Evolutionary conservation across 108 stramenopile species (phyloP).

Genomic region (Stephanodiscus triporus): DNA sequence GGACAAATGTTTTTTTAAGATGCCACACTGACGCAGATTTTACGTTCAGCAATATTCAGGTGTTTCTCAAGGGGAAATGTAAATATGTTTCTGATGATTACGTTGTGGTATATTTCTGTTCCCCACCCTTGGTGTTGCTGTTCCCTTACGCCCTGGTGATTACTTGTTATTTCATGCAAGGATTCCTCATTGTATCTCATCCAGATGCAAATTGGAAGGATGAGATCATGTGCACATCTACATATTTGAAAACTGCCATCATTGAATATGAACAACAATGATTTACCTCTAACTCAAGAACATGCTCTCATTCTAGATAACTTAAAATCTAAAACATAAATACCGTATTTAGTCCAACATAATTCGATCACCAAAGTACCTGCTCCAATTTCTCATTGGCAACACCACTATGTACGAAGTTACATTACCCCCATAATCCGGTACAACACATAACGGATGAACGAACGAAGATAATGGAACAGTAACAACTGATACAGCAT

Average conservation of each 20-base stretch:
- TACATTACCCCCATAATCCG: not conserved
- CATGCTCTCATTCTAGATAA: not conserved
- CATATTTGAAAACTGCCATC: not conserved
- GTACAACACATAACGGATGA: not conserved
- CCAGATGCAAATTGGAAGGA: not conserved
- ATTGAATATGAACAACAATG: not conserved
- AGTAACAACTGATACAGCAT: not conserved
- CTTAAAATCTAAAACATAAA: not conserved
- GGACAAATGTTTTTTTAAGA: not conserved
- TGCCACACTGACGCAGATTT: constrained; percentile 4
- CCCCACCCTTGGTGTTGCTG: not conserved
- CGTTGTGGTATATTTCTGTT: constrained; percentile 3
- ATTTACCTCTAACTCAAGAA: not conserved
- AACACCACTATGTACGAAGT: not conserved
- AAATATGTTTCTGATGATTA: not conserved
- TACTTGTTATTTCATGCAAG: not conserved
- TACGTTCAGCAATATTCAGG: not conserved
- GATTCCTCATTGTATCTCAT: not conserved
- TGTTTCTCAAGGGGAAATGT: not conserved
- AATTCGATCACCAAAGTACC: not conserved
- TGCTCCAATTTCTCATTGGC: not conserved
- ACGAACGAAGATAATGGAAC: not conserved
- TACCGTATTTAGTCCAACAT: not conserved
- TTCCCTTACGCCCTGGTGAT: not conserved
- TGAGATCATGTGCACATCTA: not conserved